These are phyloP conservation scores for Coemansia sp. DNA, from an alignment of 192 early-diverging fungal species.

Conservation along the genomic window DNA sequence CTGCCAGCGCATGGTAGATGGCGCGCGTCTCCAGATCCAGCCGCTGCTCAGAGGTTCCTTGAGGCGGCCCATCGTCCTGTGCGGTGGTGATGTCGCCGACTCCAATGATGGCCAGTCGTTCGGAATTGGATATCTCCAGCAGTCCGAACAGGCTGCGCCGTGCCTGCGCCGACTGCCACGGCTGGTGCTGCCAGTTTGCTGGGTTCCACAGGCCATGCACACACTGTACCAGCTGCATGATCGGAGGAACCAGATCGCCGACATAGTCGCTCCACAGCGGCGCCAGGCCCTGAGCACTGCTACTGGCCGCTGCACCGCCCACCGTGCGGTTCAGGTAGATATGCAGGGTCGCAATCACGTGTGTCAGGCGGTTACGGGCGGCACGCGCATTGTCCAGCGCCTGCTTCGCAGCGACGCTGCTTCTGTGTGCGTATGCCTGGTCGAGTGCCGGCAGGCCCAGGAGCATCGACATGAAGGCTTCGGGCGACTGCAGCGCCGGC, in stretches of 20 bases:
- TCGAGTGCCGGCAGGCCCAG: constrained; percentile 35
- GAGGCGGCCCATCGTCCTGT: neutral
- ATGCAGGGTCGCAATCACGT: constrained; percentile 28
- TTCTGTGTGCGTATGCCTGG: constrained; percentile 9
- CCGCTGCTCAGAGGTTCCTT: neutral
- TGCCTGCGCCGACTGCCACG: constrained; percentile 33
- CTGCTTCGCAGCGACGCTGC: neutral
- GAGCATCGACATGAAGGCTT: constrained; percentile 17
- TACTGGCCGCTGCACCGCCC: neutral
- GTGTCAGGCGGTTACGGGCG: constrained; percentile 8
- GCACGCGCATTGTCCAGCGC: constrained; percentile 16
- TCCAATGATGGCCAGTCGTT: constrained; percentile 20
- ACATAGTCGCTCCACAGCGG: constrained; percentile 42
- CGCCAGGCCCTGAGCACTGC: constrained; percentile 7
- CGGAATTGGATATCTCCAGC: constrained; percentile 26
- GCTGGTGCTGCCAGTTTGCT: constrained; percentile 16
- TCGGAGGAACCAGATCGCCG: constrained; percentile 16
- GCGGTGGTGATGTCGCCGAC: neutral
- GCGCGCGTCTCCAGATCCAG: constrained; percentile 15
- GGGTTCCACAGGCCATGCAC: constrained; percentile 48
- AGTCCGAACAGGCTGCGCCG: constrained; percentile 27
- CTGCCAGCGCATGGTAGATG: constrained; percentile 21
- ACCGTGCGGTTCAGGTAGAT: constrained; percentile 41
- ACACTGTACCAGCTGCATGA: constrained; percentile 31
- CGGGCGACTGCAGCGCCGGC: constrained; percentile 31